Evolutionary conservation across 2,329 filamentous ascomycete species (phyloP).

Genomic region (Aspergillus jensenii): DNA sequence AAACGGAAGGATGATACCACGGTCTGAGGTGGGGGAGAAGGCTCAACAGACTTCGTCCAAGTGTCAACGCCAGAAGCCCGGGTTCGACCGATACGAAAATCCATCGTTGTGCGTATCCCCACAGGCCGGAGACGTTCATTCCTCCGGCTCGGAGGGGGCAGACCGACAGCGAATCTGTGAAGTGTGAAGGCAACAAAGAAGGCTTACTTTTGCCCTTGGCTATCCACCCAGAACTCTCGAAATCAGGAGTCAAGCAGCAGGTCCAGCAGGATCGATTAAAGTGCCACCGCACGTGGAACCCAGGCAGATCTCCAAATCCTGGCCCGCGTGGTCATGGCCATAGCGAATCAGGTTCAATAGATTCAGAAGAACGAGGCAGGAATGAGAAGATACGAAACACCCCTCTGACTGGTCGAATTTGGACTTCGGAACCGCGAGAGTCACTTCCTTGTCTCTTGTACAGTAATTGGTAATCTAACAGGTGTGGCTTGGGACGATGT

Average conservation of each 20-base stretch:
- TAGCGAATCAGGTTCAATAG: constrained; percentile 1
- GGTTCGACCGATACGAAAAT: neutral
- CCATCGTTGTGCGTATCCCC: neutral
- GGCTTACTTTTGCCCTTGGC: neutral
- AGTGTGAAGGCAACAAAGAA: neutral
- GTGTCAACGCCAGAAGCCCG: neutral
- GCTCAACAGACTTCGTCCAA: neutral
- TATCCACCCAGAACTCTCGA: constrained; percentile 1
- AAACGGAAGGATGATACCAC: neutral
- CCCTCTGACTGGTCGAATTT: neutral
- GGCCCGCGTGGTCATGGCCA: constrained; percentile 6
- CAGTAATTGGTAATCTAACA: neutral
- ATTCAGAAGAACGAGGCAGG: neutral
- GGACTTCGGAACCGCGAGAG: neutral
- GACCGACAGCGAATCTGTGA: neutral
- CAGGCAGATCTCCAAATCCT: constrained; percentile 18
- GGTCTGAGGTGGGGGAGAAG: neutral
- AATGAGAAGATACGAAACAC: neutral
- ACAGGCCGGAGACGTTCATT: neutral
- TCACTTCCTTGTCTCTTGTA: neutral
- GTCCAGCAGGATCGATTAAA: constrained; percentile 21
- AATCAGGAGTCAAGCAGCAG: constrained; percentile 4
- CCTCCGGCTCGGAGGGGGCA: neutral
- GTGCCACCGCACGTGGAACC: constrained; percentile 19
- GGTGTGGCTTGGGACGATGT: constrained; percentile 2